Percentiles rank a stretch among this genome's conserved stretches.
Evolutionary conservation across 371 early-diverging fungal species (phyloP).

Genomic region (Umbelopsis sp.): DNA sequence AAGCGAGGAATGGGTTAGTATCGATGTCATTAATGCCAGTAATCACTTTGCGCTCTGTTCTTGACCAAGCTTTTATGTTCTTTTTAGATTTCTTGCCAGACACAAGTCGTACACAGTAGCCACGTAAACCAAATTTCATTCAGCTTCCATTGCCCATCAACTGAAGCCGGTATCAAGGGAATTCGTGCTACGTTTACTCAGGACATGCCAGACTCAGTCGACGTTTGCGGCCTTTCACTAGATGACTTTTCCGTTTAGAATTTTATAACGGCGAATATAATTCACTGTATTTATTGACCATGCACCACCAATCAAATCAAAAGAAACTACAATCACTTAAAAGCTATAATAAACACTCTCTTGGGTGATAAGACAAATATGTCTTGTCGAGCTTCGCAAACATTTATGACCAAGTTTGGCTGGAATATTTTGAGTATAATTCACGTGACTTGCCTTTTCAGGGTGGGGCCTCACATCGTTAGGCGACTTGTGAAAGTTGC

Average conservation of each 20-base stretch:
- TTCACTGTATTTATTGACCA: slow-evolving; percentile 8
- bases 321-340: too few species aligned
- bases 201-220: slow-evolving; percentile 34
- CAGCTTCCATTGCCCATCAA: slow-evolving; percentile 29
- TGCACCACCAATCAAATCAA: not conserved
- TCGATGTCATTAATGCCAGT: not conserved
- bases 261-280: not conserved
- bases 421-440: not conserved
- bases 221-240: slow-evolving; percentile 42
- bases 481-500: too few species aligned
- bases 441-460: not conserved
- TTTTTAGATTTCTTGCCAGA: slow-evolving; percentile 19
- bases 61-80: slow-evolving; percentile 1
- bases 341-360: too few species aligned
- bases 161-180: slow-evolving; percentile 22
- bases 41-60: not conserved
- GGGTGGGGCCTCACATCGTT: too few species aligned
- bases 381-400: too few species aligned
- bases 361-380: too few species aligned
- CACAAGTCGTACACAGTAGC: not conserved
- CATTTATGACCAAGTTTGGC: not conserved
- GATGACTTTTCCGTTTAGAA: slow-evolving; percentile 39
- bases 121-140: slow-evolving; percentile 22
- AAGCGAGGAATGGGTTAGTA: slow-evolving; percentile 33
- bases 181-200: slow-evolving; percentile 32